phyloP scores from a whole-genome alignment of 192 early-diverging fungal species.

The Coemansia sp. region DNA sequence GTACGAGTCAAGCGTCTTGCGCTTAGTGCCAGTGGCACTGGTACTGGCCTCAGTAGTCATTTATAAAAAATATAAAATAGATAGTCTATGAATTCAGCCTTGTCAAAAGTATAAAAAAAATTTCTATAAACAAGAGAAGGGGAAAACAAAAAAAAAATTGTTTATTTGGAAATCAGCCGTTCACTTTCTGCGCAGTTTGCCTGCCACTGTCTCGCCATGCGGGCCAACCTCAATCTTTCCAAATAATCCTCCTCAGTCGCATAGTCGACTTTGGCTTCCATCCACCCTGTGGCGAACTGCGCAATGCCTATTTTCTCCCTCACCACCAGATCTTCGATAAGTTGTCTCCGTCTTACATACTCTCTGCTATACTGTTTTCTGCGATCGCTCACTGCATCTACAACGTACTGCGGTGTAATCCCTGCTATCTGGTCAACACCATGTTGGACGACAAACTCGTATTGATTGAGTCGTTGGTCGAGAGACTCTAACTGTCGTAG shows the following conservation, averaged over 20 bases:
- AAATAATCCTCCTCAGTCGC: slow-evolving; percentile 24
- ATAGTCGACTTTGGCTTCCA: slow-evolving; percentile 12
- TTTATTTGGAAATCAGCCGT: background rate
- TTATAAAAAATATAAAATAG: background rate
- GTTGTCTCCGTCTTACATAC: slow-evolving; percentile 2
- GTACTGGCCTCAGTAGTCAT: background rate
- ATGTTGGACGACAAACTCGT: background rate
- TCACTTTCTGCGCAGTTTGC: slow-evolving; percentile 15
- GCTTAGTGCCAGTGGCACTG: slow-evolving; percentile 11
- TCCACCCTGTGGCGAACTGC: slow-evolving; percentile 12
- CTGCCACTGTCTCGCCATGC: slow-evolving; percentile 23
- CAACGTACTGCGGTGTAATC: slow-evolving; percentile 17
- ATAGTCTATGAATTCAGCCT: too few relatives aligned
- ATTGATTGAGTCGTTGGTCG: background rate
- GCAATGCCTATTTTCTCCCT: background rate
- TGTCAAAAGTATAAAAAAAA: slow-evolving; percentile 6
- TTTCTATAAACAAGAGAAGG: background rate
- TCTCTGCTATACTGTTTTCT: slow-evolving; percentile 7
- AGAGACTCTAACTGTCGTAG: slow-evolving; percentile 1
- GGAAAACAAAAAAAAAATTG: too few relatives aligned
- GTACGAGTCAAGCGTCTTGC: slow-evolving; percentile 51
- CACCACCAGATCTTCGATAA: background rate
- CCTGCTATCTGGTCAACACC: slow-evolving; percentile 14
- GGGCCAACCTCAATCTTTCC: slow-evolving; percentile 20
- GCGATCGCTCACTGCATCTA: background rate